Percentiles rank a stretch among this genome's conserved stretches.
phyloP scores from a whole-genome alignment of 164 flowering plant species.

The Chimonanthus salicifolius region DNA sequence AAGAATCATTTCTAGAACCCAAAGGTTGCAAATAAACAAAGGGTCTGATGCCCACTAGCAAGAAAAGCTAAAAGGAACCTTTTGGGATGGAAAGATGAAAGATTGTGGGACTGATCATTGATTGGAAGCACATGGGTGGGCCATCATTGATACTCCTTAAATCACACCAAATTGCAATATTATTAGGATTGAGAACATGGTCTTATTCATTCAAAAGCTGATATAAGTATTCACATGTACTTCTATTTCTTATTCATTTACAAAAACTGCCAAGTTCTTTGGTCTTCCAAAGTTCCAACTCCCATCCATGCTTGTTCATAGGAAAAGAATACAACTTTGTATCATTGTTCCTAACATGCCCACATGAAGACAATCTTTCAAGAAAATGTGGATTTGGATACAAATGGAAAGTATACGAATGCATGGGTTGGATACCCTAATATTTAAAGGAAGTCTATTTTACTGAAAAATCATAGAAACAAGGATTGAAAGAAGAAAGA shows the following conservation, averaged over 20 bases:
- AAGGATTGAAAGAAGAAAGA: neutral
- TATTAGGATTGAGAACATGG: neutral
- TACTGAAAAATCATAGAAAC: neutral
- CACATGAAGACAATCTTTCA: neutral
- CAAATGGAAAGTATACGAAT: neutral
- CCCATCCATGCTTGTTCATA: neutral
- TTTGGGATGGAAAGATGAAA: constrained; percentile 14
- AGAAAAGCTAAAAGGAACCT: constrained; percentile 13
- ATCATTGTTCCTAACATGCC: neutral
- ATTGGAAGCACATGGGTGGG: constrained; percentile 31
- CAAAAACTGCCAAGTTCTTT: neutral
- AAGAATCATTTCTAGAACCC: neutral
- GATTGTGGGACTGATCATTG: constrained; percentile 24
- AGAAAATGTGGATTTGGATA: neutral
- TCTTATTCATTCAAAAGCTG: neutral
- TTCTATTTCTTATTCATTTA: neutral
- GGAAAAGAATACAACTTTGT: neutral
- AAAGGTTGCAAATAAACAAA: constrained; percentile 2
- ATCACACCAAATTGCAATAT: neutral
- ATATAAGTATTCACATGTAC: neutral
- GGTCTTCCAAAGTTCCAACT: neutral
- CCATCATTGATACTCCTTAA: constrained; percentile 14
- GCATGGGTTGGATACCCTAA: neutral
- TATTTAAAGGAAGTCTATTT: neutral
- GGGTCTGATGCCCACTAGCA: constrained; percentile 3